Conservation (phyloP, 768 basidiomycete species). For the Hericium alpestre region DNA sequence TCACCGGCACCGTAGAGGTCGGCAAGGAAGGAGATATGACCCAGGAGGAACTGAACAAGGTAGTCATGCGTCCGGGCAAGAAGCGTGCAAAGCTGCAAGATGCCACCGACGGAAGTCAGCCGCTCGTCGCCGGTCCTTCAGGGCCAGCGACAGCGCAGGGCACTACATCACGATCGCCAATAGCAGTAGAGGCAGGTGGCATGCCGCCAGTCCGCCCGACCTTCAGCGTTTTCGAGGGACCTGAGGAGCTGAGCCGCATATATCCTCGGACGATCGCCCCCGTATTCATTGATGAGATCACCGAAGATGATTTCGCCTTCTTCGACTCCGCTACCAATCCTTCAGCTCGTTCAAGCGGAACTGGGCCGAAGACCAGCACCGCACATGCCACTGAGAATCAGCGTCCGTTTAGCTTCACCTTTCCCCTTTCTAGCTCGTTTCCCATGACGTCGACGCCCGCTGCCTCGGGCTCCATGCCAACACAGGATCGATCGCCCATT, state of each 20-base stretch:
- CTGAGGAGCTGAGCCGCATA: neutral
- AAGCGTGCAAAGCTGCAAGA: slow-evolving; percentile 38
- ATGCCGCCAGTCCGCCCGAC: neutral
- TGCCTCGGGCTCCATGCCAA: slow-evolving; percentile 2
- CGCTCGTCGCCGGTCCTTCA: slow-evolving; percentile 6
- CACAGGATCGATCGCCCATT: slow-evolving; percentile 5
- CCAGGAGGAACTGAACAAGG: slow-evolving; percentile 29
- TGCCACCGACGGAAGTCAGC: slow-evolving; percentile 11
- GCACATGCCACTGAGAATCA: slow-evolving; percentile 5
- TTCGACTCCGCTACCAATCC: slow-evolving; percentile 12
- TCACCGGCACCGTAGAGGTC: slow-evolving; percentile 31
- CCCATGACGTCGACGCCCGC: slow-evolving; percentile 6
- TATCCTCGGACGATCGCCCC: neutral
- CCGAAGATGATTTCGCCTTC: slow-evolving; percentile 14
- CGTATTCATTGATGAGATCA: slow-evolving; percentile 7
- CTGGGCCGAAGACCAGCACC: slow-evolving; percentile 2
- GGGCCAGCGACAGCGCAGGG: neutral
- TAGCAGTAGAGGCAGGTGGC: neutral
- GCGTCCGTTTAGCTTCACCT: slow-evolving; percentile 12
- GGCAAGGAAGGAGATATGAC: slow-evolving; percentile 27
- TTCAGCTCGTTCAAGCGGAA: neutral
- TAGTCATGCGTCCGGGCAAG: slow-evolving; percentile 34
- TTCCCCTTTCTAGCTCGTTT: slow-evolving; percentile 3
- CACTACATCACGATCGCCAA: neutral
- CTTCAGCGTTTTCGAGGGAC: slow-evolving; percentile 1